Base-by-base conservation (phyloP, 2,329 filamentous ascomycete species). In the Colletotrichum plurivorum region DNA sequence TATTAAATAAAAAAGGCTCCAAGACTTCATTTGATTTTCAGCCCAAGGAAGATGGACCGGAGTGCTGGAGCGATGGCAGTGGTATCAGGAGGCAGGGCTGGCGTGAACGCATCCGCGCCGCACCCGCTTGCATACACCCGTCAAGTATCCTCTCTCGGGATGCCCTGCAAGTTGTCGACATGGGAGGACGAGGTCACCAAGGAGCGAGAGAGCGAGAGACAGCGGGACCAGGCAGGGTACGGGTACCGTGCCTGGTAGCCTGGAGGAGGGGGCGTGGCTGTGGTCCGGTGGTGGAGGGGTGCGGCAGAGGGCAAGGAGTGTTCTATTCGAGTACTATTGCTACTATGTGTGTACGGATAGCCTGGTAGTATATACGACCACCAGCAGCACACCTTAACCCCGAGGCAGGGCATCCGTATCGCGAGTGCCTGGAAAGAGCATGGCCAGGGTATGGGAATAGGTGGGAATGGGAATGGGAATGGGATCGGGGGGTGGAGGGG, bases 1-100 rank as follows among this genome's bases (percentile, higher is more conserved):
- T 63, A 56, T 70, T 70, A 70, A 67, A 70, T 70, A 67, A 63
- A 54, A 57, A 56, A 25, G 16, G 16, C 63, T 43, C 31, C 63
- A 63, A 63, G 67, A 63, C 67, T 62, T 59, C 54, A 39, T 15
- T 59, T 25, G 43, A 49, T 31, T 54, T 62, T 55, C 49, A 60
- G 62, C 49, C 66, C 55, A 55, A 63, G 49, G 18, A 53, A 43
- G 36, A 54, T 43, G 15, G 48, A 59, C 66, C 66, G 51, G 51
- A 62, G 52, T 55, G 66, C 36, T 59, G 62, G 49, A 65, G 43
- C 18, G 57, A 55, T 67, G 56, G 51, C 57, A 49, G 51, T 43
- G 56, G 57, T 57, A 65, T 54, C 60, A 69, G 58, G 49, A 41
- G 60, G 49, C 65, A 65, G 61, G 65, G 65, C 61, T 65, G 65